phyloP scores from a whole-genome alignment of 768 basidiomycete species.

The Tricholoma saponaceum region DNA sequence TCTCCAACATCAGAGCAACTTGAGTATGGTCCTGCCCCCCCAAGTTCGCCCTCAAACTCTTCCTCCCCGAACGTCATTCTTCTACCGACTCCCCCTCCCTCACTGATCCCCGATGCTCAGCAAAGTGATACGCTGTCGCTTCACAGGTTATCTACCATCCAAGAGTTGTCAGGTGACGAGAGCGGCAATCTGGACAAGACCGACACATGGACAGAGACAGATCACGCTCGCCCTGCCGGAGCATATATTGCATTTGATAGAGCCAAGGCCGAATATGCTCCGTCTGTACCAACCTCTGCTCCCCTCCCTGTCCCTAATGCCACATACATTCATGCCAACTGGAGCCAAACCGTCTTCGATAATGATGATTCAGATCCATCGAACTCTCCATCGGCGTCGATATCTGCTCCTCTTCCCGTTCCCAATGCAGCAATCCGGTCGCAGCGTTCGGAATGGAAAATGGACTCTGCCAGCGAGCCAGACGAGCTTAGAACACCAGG shows the following conservation, averaged over 20 bases:
- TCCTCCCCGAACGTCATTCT: conserved; percentile 23
- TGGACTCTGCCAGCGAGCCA: conserved; percentile 4
- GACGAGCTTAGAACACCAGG: conserved; percentile 13
- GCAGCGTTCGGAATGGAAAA: neutral
- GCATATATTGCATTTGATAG: neutral
- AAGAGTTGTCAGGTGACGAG: conserved; percentile 12
- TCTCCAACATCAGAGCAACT: conserved; percentile 27
- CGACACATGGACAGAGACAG: conserved; percentile 1
- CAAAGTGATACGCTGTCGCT: conserved; percentile 12
- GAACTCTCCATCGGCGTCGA: conserved; percentile 2
- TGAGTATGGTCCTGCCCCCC: conserved; percentile 19
- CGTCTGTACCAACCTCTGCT: conserved; percentile 10
- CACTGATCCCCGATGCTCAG: conserved; percentile 23
- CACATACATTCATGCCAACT: conserved; percentile 8
- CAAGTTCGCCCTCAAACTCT: conserved; percentile 22
- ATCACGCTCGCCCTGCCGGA: conserved; percentile 3
- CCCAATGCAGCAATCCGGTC: conserved; percentile 19
- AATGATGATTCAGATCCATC: conserved; percentile 1
- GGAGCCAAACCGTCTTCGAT: conserved; percentile 1
- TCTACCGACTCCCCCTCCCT: conserved; percentile 34
- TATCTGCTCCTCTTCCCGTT: conserved; percentile 20
- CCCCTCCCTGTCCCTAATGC: conserved; percentile 18
- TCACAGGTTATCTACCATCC: conserved; percentile 17
- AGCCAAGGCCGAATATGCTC: conserved; percentile 6
- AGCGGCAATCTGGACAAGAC: neutral